These are phyloP conservation scores for Shiraia sp. DNA, from an alignment of 2,329 filamentous ascomycete species.

Conservation along the genomic window DNA sequence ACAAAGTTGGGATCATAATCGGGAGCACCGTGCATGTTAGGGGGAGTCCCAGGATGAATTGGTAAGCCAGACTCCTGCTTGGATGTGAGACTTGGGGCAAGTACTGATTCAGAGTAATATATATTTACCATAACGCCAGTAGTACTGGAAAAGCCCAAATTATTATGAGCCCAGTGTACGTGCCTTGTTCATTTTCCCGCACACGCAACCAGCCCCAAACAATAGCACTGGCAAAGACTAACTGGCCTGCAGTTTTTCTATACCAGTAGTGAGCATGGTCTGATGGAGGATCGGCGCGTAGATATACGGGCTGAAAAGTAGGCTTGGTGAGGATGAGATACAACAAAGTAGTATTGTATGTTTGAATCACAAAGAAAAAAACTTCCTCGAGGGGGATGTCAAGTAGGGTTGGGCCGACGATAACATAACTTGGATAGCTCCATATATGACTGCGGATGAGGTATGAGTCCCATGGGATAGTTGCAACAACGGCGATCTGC, in stretches of 20 bases:
- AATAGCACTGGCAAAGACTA: slow-evolving; percentile 51
- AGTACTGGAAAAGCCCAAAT: slow-evolving; percentile 70
- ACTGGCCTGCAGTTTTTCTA: slow-evolving; percentile 53
- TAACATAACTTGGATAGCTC: slow-evolving; percentile 69
- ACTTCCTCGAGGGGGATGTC: slow-evolving; percentile 72
- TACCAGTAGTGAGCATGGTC: slow-evolving; percentile 42
- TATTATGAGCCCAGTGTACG: slow-evolving; percentile 72
- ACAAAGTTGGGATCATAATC: slow-evolving; percentile 66
- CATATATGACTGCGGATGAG: slow-evolving; percentile 70
- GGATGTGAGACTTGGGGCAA: slow-evolving; percentile 4
- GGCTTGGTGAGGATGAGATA: slow-evolving; percentile 71
- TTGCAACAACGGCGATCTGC: slow-evolving; percentile 66
- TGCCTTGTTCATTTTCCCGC: slow-evolving; percentile 54
- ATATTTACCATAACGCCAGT: slow-evolving; percentile 62
- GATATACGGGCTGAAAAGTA: slow-evolving; percentile 58
- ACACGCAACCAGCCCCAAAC: slow-evolving; percentile 53
- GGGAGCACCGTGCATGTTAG: slow-evolving; percentile 61
- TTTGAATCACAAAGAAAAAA: slow-evolving; percentile 79
- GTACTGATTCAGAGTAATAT: background rate
- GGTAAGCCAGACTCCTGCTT: slow-evolving; percentile 61
- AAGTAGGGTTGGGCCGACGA: slow-evolving; percentile 65
- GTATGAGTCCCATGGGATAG: slow-evolving; percentile 77
- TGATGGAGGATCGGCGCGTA: slow-evolving; percentile 48
- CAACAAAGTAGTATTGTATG: slow-evolving; percentile 70
- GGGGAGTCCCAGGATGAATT: slow-evolving; percentile 66